phyloP scores from a whole-genome alignment of 768 basidiomycete species.

The Neoboletus magnificus region DNA sequence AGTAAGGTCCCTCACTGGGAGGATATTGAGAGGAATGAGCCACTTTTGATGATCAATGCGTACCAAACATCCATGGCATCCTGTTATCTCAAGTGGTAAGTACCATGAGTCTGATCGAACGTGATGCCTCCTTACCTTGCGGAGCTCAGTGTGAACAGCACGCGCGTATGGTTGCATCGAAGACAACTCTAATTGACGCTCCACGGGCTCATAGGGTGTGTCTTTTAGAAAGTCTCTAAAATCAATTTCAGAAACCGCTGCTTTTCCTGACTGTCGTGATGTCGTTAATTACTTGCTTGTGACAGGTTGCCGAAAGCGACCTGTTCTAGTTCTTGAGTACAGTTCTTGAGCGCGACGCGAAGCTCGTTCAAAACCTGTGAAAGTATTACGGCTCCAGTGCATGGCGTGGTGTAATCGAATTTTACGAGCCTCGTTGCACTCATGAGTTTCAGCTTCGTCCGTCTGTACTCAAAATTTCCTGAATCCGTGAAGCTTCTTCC shows the following conservation, averaged over 20 bases:
- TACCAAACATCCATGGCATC: constrained; percentile 6
- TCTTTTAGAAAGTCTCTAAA: constrained; percentile 4
- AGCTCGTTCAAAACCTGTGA: constrained; percentile 20
- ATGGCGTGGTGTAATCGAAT: background rate
- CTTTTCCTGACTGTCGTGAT: constrained; percentile 10
- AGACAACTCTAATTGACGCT: constrained; percentile 10
- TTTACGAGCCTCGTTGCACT: constrained; percentile 20
- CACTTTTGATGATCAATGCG: background rate
- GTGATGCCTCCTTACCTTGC: constrained; percentile 14
- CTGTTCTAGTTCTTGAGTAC: constrained; percentile 22
- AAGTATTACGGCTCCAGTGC: background rate
- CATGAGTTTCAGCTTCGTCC: constrained; percentile 13
- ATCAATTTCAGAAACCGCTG: constrained; percentile 15
- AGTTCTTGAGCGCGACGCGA: constrained; percentile 14
- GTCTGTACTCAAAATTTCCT: constrained; percentile 19
- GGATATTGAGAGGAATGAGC: background rate
- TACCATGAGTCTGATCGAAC: background rate
- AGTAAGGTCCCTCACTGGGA: constrained; percentile 10
- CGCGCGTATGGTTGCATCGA: constrained; percentile 1
- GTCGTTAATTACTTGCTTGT: background rate
- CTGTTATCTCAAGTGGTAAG: constrained; percentile 5
- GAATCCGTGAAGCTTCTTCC: constrained; percentile 9
- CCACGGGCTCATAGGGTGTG: constrained; percentile 8
- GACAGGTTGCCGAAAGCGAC: background rate
- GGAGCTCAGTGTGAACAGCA: background rate